Conservation (phyloP, 2,329 filamentous ascomycete genomes). For the Colletotrichum simmondsii region DNA sequence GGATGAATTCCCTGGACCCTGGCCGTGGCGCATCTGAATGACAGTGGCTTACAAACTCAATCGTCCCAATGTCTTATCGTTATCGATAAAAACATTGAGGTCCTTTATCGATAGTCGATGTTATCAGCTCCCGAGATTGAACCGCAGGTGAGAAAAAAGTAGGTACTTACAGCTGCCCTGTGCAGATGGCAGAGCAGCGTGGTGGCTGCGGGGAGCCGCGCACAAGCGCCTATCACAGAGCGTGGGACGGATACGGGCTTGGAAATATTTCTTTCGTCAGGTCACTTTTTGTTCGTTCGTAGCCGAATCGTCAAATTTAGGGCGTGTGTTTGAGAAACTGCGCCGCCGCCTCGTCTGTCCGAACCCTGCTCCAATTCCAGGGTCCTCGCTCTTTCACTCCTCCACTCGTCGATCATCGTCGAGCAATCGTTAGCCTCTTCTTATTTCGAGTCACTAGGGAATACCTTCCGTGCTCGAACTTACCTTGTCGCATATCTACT, state of each 20-base stretch:
- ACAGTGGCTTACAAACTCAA: background rate
- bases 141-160: background rate
- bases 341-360: slow-evolving; percentile 14
- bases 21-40: background rate
- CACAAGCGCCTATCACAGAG: slow-evolving; percentile 30
- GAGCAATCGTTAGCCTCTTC: background rate
- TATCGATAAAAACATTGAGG: background rate
- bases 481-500: background rate
- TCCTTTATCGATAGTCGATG: too few species aligned
- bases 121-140: background rate
- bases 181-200: background rate
- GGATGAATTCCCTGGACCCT: background rate
- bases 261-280: slow-evolving; percentile 26
- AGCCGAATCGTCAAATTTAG: slow-evolving; percentile 16
- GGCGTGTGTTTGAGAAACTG: slow-evolving; percentile 5
- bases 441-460: background rate
- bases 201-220: slow-evolving; percentile 11
- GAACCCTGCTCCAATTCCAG: background rate
- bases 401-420: background rate
- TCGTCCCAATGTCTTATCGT: background rate
- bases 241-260: background rate
- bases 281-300: slow-evolving; percentile 23
- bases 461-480: background rate
- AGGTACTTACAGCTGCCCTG: background rate
- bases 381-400: background rate